These are phyloP conservation scores for Wolfiporia cocos DNA, from an alignment of 1,284 basidiomycete genomes.

Conservation along the genomic window DNA sequence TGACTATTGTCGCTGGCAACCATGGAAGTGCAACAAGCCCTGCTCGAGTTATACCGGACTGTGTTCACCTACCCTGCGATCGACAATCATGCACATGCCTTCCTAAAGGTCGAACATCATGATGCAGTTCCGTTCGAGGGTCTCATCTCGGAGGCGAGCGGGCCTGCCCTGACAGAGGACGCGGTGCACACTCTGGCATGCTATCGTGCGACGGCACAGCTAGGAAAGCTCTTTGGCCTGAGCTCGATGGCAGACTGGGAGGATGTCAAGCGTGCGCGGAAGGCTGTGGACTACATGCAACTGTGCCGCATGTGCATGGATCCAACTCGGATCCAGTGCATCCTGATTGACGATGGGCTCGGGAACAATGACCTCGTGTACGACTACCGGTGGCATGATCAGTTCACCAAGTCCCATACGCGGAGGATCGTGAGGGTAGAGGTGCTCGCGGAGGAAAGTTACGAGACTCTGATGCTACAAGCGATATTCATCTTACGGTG, in stretches of 20 bases:
- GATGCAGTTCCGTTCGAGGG: conserved; percentile 50
- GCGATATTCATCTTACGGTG: background rate
- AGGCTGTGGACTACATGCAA: conserved; percentile 40
- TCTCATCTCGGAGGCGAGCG: conserved; percentile 57
- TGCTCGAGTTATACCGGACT: conserved; percentile 13
- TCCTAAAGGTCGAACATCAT: conserved; percentile 44
- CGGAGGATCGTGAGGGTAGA: conserved; percentile 66
- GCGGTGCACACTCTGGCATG: conserved; percentile 51
- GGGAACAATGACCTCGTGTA: conserved; percentile 43
- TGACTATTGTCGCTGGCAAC: no score
- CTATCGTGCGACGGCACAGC: conserved; percentile 48
- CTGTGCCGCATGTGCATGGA: conserved; percentile 51
- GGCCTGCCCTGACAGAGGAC: conserved; percentile 43
- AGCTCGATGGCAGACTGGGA: conserved; percentile 47
- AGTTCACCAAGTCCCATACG: conserved; percentile 42
- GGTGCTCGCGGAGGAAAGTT: conserved; percentile 55
- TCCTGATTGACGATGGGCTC: conserved; percentile 69
- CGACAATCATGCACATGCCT: conserved; percentile 74
- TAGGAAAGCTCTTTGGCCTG: conserved; percentile 42
- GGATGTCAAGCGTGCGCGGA: conserved; percentile 42
- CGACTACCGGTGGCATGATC: conserved; percentile 54
- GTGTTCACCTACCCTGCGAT: conserved; percentile 40
- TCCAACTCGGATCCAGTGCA: conserved; percentile 49
- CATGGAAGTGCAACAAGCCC: conserved; percentile 16
- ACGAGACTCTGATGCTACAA: no score